A percentile compares a stretch with the other conserved stretches of the same genome.
phyloP scores from a whole-genome alignment of 148 eudicot genomes.

The Cornus florida region DNA sequence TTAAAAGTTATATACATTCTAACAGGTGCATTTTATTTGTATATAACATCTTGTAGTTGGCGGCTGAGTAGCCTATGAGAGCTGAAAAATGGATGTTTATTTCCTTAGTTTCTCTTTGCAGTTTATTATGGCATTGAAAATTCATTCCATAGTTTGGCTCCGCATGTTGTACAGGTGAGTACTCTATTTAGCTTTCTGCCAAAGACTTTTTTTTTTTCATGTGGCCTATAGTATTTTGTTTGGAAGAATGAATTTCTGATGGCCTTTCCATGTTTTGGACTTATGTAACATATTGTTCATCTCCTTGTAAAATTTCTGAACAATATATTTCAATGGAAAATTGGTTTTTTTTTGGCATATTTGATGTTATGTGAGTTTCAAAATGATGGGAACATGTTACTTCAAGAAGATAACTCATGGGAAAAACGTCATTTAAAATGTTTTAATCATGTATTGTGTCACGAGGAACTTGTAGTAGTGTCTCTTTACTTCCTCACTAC shows the following conservation, averaged over 20 bases:
- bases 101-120: conserved; percentile 34
- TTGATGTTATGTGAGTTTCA: neutral
- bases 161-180: conserved; percentile 81
- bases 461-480: too few species aligned
- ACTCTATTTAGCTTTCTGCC: neutral
- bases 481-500: too few species aligned
- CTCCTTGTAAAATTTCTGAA: neutral
- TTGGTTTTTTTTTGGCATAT: too few species aligned
- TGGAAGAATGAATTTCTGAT: too few species aligned
- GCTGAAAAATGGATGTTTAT: neutral
- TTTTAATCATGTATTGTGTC: too few species aligned
- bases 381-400: too few species aligned
- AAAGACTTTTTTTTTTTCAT: too few species aligned
- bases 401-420: too few species aligned
- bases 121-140: conserved; percentile 80
- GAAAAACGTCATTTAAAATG: too few species aligned
- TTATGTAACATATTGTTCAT: neutral
- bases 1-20: conserved; percentile 61
- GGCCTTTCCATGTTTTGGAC: neutral
- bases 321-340: too few species aligned
- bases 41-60: conserved; percentile 1
- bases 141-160: conserved; percentile 73
- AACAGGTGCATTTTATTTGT: conserved; percentile 49
- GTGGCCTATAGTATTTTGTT: too few species aligned
- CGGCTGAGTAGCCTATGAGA: conserved; percentile 5